These are phyloP conservation scores for Arxiozyma slooffiae DNA, from an alignment of 1,139 yeast species.

Conservation along the genomic window DNA sequence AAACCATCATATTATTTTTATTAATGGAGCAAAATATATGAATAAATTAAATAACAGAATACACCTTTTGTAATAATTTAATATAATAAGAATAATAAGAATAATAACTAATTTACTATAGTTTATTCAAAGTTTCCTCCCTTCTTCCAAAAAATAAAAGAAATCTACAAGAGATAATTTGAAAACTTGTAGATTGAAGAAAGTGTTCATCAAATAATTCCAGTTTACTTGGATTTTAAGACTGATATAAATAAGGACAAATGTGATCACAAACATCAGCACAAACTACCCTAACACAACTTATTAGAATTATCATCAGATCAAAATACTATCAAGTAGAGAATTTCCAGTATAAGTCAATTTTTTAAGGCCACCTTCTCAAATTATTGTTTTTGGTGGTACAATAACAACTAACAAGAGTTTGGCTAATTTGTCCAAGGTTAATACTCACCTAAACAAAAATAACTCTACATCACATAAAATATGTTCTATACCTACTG, in stretches of 20 bases:
- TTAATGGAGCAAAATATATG: too few relatives aligned
- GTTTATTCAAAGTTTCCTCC: too few relatives aligned
- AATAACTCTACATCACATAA: background rate
- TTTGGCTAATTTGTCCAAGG: background rate
- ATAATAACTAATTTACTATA: background rate
- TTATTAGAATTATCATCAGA: too few relatives aligned
- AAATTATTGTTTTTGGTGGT: background rate
- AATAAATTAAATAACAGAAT: too few relatives aligned
- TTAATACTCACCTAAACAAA: background rate
- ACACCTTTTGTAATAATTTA: too few relatives aligned
- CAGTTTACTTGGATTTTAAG: background rate
- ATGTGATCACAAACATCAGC: background rate
- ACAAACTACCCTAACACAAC: too few relatives aligned
- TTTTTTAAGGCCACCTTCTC: constrained; percentile 2
- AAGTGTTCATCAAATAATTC: background rate
- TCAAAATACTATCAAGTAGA: background rate
- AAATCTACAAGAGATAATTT: too few relatives aligned
- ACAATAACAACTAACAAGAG: background rate
- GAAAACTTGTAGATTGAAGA: background rate
- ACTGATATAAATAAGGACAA: background rate
- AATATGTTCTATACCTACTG: background rate
- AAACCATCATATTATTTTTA: background rate
- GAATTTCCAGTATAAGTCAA: background rate
- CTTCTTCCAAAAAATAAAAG: background rate
- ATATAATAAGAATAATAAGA: too few relatives aligned